Percentiles rank a stretch among this genome's conserved stretches.
phyloP scores from a whole-genome alignment of 768 basidiomycete species.

The Lactifluus echinatus region DNA sequence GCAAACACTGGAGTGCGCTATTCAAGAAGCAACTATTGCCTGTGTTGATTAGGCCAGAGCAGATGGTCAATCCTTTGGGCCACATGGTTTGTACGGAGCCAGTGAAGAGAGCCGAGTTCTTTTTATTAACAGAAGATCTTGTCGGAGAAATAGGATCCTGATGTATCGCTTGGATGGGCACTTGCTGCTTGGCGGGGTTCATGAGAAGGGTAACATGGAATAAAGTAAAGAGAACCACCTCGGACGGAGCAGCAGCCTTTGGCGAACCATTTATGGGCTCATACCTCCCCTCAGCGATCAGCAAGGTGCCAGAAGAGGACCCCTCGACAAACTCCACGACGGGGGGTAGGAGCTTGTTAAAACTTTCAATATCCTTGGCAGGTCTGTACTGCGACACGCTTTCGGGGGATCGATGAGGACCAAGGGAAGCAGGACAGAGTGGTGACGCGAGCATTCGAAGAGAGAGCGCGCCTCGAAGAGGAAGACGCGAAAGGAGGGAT shows the following conservation, averaged over 20 bases:
- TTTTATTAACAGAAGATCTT: slow-evolving; percentile 20
- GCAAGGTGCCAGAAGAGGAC: slow-evolving; percentile 67
- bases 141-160: slow-evolving; percentile 1
- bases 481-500: background rate
- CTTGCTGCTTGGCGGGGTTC: background rate
- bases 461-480: background rate
- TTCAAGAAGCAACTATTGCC: slow-evolving; percentile 98
- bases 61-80: slow-evolving; percentile 43
- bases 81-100: slow-evolving; percentile 54
- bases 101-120: slow-evolving; percentile 27
- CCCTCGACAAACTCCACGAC: slow-evolving; percentile 79
- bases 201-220: background rate
- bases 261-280: slow-evolving; percentile 71
- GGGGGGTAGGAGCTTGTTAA: slow-evolving; percentile 73
- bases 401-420: slow-evolving; percentile 45
- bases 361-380: slow-evolving; percentile 61
- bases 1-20: slow-evolving; percentile 84
- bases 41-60: slow-evolving; percentile 67
- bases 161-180: background rate
- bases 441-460: slow-evolving; percentile 60
- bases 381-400: slow-evolving; percentile 52
- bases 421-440: slow-evolving; percentile 44
- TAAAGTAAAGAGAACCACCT: slow-evolving; percentile 32
- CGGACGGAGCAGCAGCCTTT: slow-evolving; percentile 35
- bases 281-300: slow-evolving; percentile 67